A percentile compares a stretch with the other conserved stretches of the same genome.
phyloP scores from a whole-genome alignment of 2,329 filamentous ascomycete genomes.

The Stenocarpella maydis region DNA sequence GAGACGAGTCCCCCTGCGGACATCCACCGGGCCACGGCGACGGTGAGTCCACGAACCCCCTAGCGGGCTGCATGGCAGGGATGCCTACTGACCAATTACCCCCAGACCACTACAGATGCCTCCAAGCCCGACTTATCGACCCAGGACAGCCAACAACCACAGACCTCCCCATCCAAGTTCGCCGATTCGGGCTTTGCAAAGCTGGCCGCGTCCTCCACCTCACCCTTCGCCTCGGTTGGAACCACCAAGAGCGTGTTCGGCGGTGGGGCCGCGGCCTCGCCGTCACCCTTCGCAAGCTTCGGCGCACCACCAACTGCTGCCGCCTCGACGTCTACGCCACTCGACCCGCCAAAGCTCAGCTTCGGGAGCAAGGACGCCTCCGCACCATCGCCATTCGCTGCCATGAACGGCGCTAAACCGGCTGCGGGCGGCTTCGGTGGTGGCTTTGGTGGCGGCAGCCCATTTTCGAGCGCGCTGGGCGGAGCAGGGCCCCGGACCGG shows the following conservation, averaged over 20 bases:
- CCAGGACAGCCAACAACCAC: conserved; percentile 44
- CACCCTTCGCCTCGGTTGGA: conserved; percentile 69
- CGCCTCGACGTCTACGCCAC: conserved; percentile 41
- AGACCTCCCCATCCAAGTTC: conserved; percentile 69
- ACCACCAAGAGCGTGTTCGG: conserved; percentile 60
- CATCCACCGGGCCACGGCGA: conserved; percentile 17
- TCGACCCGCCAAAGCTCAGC: conserved; percentile 48
- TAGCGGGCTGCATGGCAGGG: background rate
- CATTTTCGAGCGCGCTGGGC: conserved; percentile 48
- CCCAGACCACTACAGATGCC: conserved; percentile 38
- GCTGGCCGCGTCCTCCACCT: conserved; percentile 66
- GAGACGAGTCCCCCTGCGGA: conserved; percentile 41
- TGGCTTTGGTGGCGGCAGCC: conserved; percentile 53
- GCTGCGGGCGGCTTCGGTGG: conserved; percentile 46
- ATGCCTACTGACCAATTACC: conserved; percentile 28
- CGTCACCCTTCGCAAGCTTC: conserved; percentile 47
- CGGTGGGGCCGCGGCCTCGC: conserved; percentile 52
- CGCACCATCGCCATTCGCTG: conserved; percentile 57
- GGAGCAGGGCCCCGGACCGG: conserved; percentile 59
- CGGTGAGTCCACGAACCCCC: conserved; percentile 16
- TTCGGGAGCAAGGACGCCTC: conserved; percentile 52
- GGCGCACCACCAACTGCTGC: conserved; percentile 45
- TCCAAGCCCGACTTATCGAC: conserved; percentile 38
- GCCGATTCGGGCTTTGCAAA: conserved; percentile 73
- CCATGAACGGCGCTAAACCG: conserved; percentile 44